Evolutionary conservation across 441 rosid species (phyloP).

Genomic region (Metrosideros polymorpha): DNA sequence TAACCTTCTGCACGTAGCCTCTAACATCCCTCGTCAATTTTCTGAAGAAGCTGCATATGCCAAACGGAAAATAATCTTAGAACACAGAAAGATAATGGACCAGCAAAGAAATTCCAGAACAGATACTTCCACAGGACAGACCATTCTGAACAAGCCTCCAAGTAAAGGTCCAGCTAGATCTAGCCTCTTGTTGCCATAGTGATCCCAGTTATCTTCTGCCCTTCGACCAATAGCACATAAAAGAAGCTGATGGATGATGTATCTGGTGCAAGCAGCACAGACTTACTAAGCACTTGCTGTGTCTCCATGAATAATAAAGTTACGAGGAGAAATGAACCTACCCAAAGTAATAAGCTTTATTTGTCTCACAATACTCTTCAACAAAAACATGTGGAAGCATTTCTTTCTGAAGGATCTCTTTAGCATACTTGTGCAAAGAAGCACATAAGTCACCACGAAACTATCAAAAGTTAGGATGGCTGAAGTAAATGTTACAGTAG

Average conservation of each 20-base stretch:
- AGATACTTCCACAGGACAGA: conserved; percentile 15
- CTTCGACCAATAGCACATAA: conserved; percentile 92
- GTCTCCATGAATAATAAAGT: not conserved
- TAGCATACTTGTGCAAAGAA: conserved; percentile 67
- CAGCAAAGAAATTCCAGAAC: not conserved
- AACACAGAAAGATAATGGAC: conserved; percentile 1
- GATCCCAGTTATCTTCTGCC: conserved; percentile 98
- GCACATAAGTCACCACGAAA: conserved; percentile 17
- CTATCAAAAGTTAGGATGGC: conserved; percentile 4
- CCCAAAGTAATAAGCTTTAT: conserved; percentile 98
- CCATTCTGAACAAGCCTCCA: conserved; percentile 97
- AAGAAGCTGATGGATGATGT: conserved; percentile 89
- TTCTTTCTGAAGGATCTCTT: conserved; percentile 95
- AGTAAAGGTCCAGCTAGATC: conserved; percentile 99
- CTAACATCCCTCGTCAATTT: conserved; percentile 90
- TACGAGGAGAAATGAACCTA: conserved; percentile 16
- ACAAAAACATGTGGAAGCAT: conserved; percentile 98
- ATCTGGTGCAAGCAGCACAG: conserved; percentile 34
- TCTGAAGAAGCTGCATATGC: conserved; percentile 74
- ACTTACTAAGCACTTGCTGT: not conserved
- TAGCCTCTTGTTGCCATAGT: conserved; percentile 97
- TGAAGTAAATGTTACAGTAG: not conserved
- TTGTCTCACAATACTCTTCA: conserved; percentile 86
- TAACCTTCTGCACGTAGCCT: conserved; percentile 91
- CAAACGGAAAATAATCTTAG: conserved; percentile 1